A percentile compares a stretch with the other conserved stretches of the same genome.
Conservation (phyloP, 352 stramenopile species). For the Blastocystis sp. region DNA sequence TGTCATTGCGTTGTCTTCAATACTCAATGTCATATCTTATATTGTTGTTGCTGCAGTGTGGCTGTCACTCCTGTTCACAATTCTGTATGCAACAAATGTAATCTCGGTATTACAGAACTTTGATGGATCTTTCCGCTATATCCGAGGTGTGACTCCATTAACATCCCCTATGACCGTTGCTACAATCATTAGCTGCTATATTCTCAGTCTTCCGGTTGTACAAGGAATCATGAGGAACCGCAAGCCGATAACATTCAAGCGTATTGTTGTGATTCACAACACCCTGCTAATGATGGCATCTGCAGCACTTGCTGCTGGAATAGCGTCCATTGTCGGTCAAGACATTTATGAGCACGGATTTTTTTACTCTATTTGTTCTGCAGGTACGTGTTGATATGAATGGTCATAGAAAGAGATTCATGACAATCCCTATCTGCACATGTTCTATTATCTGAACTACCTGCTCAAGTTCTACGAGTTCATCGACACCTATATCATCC, state of each 20-base stretch:
- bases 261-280: slow-evolving; percentile 36
- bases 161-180: not conserved
- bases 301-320: not conserved
- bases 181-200: slow-evolving; percentile 29
- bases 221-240: slow-evolving; percentile 21
- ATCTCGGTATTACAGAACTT: not conserved
- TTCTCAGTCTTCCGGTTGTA: slow-evolving; percentile 37
- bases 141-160: not conserved
- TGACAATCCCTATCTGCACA: slow-evolving; percentile 50
- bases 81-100: not conserved
- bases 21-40: not conserved
- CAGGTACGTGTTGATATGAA: not conserved
- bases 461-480: slow-evolving; percentile 65
- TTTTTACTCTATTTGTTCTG: slow-evolving; percentile 47
- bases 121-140: slow-evolving; percentile 27
- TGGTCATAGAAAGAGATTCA: not conserved
- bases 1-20: not conserved
- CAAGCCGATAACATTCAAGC: not conserved
- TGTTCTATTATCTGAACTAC: slow-evolving; percentile 63
- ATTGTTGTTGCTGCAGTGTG: slow-evolving; percentile 14
- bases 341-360: slow-evolving; percentile 47
- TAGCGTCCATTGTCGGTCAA: not conserved
- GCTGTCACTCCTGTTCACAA: not conserved
- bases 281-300: slow-evolving; percentile 21
- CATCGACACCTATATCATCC: slow-evolving; percentile 64